phyloP scores from a whole-genome alignment of 768 basidiomycete species.

The Rhizopogon vinicolor region DNA sequence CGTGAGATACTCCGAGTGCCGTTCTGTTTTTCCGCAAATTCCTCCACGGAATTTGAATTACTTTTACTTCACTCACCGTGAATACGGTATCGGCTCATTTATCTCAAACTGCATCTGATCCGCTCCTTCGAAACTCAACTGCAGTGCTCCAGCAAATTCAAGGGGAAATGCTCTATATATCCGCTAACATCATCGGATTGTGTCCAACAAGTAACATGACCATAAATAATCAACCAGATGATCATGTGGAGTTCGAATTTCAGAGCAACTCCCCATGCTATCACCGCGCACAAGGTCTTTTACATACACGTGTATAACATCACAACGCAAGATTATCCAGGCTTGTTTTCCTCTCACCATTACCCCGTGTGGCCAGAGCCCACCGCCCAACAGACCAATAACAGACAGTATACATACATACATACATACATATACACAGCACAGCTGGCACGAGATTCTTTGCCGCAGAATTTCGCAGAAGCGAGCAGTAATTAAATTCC shows the following conservation, averaged over 20 bases:
- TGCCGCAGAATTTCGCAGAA: too few relatives aligned
- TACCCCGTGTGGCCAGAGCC: not conserved
- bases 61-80: not conserved
- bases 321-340: not conserved
- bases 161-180: not conserved
- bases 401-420: not conserved
- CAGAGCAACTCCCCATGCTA: not conserved
- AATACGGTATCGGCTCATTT: not conserved
- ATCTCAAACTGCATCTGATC: not conserved
- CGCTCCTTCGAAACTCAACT: not conserved
- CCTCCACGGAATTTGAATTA: constrained; percentile 10
- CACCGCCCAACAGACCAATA: not conserved
- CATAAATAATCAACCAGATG: not conserved
- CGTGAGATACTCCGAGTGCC: not conserved
- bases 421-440: not conserved
- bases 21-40: constrained; percentile 1
- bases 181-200: not conserved
- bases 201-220: not conserved
- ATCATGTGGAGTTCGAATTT: not conserved
- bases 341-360: not conserved
- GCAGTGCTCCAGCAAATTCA: not conserved
- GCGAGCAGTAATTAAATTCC: not conserved
- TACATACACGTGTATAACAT: constrained; percentile 3
- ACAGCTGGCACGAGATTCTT: too few relatives aligned
- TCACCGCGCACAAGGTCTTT: constrained; percentile 1